phyloP scores from a whole-genome alignment of 169 alveolate species.

The Hepatocystis sp. region DNA sequence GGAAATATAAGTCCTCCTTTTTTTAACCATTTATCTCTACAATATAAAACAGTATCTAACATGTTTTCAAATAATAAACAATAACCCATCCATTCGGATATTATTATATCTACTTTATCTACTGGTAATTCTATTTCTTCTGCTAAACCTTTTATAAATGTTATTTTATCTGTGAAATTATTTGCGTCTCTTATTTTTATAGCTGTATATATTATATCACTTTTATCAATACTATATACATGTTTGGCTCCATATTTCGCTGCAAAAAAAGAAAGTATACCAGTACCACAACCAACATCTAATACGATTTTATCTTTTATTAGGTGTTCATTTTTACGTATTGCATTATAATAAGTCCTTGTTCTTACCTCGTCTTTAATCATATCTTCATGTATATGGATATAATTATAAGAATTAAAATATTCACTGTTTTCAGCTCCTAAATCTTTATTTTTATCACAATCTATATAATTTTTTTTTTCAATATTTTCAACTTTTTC shows the following conservation, averaged over 20 bases:
- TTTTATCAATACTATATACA: conserved; percentile 98
- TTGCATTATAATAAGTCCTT: conserved; percentile 91
- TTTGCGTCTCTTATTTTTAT: conserved; percentile 92
- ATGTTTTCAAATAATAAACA: conserved; percentile 97
- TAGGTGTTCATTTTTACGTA: conserved; percentile 92
- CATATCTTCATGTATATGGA: conserved; percentile 98
- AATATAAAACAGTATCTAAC: conserved; percentile 96
- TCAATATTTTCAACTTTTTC: conserved; percentile 28
- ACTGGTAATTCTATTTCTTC: conserved; percentile 98
- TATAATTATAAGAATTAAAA: conserved; percentile 97
- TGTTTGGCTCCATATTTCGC: conserved; percentile 98
- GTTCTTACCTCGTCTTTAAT: conserved; percentile 97
- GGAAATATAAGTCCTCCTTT: conserved; percentile 97
- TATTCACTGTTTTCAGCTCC: conserved; percentile 82
- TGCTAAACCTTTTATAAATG: conserved; percentile 95
- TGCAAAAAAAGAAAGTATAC: conserved; percentile 97
- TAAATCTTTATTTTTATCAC: conserved; percentile 47
- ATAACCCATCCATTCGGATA: conserved; percentile 99
- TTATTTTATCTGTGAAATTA: conserved; percentile 92
- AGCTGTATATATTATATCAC: conserved; percentile 96
- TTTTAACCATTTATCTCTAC: conserved; percentile 97
- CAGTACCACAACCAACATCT: conserved; percentile 99
- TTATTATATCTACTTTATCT: conserved; percentile 97
- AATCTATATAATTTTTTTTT: conserved; percentile 29
- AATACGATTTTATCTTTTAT: conserved; percentile 96